phyloP scores from a whole-genome alignment of 345 rosid species.

The Triadica sebifera region DNA sequence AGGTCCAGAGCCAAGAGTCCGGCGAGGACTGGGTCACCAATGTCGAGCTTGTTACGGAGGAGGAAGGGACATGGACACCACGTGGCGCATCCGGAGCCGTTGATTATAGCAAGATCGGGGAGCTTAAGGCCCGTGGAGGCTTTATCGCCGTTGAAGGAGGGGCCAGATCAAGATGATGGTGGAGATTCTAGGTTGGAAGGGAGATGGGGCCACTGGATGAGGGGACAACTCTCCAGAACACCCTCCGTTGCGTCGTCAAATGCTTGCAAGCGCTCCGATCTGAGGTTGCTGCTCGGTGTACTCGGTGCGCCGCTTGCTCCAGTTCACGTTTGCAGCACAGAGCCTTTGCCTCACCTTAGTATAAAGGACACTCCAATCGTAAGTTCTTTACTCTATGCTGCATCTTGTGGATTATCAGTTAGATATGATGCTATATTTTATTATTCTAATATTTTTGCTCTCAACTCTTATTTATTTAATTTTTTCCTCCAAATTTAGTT shows the following conservation, averaged over 20 bases:
- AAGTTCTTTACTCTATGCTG: constrained; percentile 31
- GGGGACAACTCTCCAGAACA: constrained; percentile 59
- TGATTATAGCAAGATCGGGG: constrained; percentile 49
- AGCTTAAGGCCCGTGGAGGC: constrained; percentile 54
- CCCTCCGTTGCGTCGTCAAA: constrained; percentile 48
- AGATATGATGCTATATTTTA: background rate
- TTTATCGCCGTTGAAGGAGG: constrained; percentile 71
- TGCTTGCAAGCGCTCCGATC: constrained; percentile 61
- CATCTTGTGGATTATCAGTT: background rate
- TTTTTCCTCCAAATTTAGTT: background rate
- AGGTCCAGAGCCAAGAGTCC: constrained; percentile 23
- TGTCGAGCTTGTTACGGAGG: constrained; percentile 26
- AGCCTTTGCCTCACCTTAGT: constrained; percentile 69
- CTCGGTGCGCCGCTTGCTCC: constrained; percentile 94
- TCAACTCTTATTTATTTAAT: background rate
- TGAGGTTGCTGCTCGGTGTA: constrained; percentile 78
- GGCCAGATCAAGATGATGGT: constrained; percentile 57
- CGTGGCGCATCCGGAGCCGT: constrained; percentile 18
- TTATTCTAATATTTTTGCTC: background rate
- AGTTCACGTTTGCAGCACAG: constrained; percentile 56
- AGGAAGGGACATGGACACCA: constrained; percentile 17
- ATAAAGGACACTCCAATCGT: constrained; percentile 78
- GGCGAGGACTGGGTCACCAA: constrained; percentile 29
- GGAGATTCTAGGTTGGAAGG: constrained; percentile 56
- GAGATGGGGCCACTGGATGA: constrained; percentile 90